phyloP scores from a whole-genome alignment of 352 stramenopile species.

The Globisporangium echinulatum region DNA sequence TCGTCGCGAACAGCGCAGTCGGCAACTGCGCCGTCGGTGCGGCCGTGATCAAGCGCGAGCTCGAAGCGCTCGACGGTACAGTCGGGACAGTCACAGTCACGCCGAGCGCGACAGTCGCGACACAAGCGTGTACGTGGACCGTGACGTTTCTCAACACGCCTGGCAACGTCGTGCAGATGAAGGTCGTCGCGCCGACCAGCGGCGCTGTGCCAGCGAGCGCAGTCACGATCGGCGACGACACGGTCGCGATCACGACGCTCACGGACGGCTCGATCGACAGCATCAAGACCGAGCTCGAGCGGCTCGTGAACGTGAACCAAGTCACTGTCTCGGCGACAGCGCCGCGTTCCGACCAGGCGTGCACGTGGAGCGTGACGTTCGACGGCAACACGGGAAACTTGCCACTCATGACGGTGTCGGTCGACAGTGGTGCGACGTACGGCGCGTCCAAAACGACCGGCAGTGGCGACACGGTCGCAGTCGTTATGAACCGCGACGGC shows the following conservation, averaged over 20 bases:
- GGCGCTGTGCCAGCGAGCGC: slow-evolving; percentile 24
- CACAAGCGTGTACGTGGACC: slow-evolving; percentile 77
- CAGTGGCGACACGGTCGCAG: slow-evolving; percentile 37
- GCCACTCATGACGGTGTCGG: slow-evolving; percentile 44
- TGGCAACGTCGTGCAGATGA: slow-evolving; percentile 78
- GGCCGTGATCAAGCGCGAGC: slow-evolving; percentile 35
- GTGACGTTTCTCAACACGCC: slow-evolving; percentile 88
- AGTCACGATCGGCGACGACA: slow-evolving; percentile 75
- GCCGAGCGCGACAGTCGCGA: slow-evolving; percentile 35
- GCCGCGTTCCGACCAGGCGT: slow-evolving; percentile 56
- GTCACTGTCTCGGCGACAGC: slow-evolving; percentile 79
- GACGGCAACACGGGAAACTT: slow-evolving; percentile 89
- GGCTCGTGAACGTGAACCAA: slow-evolving; percentile 82
- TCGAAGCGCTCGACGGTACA: slow-evolving; percentile 36
- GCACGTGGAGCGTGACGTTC: slow-evolving; percentile 92
- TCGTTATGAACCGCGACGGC: slow-evolving; percentile 28
- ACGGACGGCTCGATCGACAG: slow-evolving; percentile 84
- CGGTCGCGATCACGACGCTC: slow-evolving; percentile 65
- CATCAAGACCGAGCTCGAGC: slow-evolving; percentile 93
- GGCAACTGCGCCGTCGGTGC: slow-evolving; percentile 80
- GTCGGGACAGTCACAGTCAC: slow-evolving; percentile 44
- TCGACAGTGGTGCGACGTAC: slow-evolving; percentile 31
- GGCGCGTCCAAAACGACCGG: slow-evolving; percentile 21
- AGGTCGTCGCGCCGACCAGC: slow-evolving; percentile 47
- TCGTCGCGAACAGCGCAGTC: slow-evolving; percentile 70